Base-by-base conservation (phyloP, 1,284 basidiomycete species). In the Tausonia pullulans region DNA sequence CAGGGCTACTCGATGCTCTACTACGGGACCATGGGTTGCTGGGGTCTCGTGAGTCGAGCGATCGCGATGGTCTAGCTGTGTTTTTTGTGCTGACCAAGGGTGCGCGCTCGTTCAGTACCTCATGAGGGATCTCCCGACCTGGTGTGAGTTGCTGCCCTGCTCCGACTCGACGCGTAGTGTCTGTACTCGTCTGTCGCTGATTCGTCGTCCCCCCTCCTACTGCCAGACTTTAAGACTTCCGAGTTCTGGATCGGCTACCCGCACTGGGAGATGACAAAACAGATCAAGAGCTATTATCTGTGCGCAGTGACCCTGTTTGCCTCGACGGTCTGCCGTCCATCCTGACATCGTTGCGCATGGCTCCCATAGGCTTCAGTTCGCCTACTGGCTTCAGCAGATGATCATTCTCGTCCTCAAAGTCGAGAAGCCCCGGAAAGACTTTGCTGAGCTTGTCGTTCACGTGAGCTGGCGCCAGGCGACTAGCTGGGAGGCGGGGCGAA, bases 381-480 rank as follows among this genome's bases (percentile, higher is more conserved):
- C 91, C 2, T 97, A 97, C 75, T 98, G 95, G 95, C 82, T 85
- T 61, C 94, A 98, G 73, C 93, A 98, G 75, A 83, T 95, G 66
- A 78, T 98, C 46, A 87, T 98, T 11, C 82, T 98, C 49, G 79
- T 89, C 1, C 80, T 95, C 11, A 80, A 85, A 50, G 82, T 98
- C 14, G 94, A 98, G 75, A 96, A 95, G 74, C 94, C 94, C 0
- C 83, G 94, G 63, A 94, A 92, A 75, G 94, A 98, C 76, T 93
- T 88, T 74, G 74, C 78, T 48, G 94, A 97, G 76, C 84, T 97
- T 10, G 83, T 96, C 13, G 84, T 77, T 8, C 81, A 82, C 72
- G 78, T 79, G 61, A 58, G 77, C 70, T 27, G 27, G 27, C 27
- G 27, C 27, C 27, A 27, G 27, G 27, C 27, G 27, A 27, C 27